Conservation (phyloP, 225 moss, liverwort and hornwort species). For the Pleurozium schreberi region DNA sequence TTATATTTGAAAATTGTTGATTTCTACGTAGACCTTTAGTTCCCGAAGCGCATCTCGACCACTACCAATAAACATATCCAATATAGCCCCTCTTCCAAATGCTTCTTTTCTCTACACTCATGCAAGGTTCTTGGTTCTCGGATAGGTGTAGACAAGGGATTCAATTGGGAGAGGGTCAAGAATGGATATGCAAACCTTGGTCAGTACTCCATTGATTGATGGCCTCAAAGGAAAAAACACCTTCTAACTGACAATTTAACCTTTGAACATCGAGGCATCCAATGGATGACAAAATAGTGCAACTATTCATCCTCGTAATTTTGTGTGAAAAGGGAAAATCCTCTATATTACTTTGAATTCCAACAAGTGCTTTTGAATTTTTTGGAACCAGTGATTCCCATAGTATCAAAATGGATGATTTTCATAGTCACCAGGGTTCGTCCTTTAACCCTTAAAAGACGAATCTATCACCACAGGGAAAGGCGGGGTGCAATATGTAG, state of each 20-base stretch:
- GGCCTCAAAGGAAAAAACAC: neutral
- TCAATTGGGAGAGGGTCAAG: neutral
- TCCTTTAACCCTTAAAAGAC: no score
- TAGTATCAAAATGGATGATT: no score
- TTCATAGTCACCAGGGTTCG: no score
- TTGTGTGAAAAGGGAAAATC: no score
- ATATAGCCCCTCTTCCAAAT: neutral
- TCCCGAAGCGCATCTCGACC: accelerated
- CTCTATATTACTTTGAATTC: no score
- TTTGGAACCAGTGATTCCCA: no score
- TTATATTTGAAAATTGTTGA: neutral
- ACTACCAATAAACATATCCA: neutral
- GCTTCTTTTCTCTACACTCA: neutral
- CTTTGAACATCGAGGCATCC: no score
- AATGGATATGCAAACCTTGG: neutral
- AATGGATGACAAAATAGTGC: no score
- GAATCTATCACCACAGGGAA: no score
- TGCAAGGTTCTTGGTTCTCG: neutral
- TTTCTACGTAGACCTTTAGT: neutral
- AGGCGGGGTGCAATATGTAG: no score
- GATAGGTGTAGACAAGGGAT: neutral
- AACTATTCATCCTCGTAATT: no score
- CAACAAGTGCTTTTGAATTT: no score
- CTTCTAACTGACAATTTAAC: neutral
- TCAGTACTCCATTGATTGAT: neutral